Percentiles rank a stretch among this genome's conserved stretches.
These are phyloP conservation scores for Xylariaceae sp. DNA, from an alignment of 2,329 filamentous ascomycete genomes.

Conservation along the genomic window DNA sequence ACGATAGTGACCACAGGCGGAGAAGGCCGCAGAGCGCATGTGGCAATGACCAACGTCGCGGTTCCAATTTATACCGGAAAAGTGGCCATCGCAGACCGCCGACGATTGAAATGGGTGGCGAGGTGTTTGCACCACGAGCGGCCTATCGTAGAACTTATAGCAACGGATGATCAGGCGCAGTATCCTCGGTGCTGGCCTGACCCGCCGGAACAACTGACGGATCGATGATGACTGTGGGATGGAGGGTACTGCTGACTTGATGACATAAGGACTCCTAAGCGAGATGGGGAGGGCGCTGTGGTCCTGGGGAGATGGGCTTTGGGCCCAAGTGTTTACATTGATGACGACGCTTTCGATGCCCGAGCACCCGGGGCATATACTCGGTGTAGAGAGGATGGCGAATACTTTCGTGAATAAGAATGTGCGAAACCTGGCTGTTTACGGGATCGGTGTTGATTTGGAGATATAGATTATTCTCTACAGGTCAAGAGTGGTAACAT, in stretches of 20 bases:
- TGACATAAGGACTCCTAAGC: neutral
- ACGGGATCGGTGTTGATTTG: neutral
- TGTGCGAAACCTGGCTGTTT: too few species aligned
- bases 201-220: conserved; percentile 1
- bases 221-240: neutral
- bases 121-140: conserved; percentile 2
- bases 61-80: neutral
- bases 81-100: neutral
- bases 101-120: conserved; percentile 6
- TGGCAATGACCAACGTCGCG: neutral
- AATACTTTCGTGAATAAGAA: neutral
- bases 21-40: neutral
- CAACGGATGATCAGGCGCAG: conserved; percentile 1
- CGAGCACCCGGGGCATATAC: neutral
- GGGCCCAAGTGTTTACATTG: neutral
- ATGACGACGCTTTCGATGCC: neutral
- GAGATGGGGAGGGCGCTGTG: neutral
- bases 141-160: conserved; percentile 5
- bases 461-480: neutral
- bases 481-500: neutral
- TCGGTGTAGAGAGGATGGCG: neutral
- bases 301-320: neutral
- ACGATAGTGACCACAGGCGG: neutral
- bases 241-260: neutral
- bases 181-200: neutral